Percentiles rank a stretch among this genome's conserved stretches.
These are phyloP conservation scores for Polyplosphaeria fusca DNA, from an alignment of 495 filamentous ascomycete species.

Conservation along the genomic window DNA sequence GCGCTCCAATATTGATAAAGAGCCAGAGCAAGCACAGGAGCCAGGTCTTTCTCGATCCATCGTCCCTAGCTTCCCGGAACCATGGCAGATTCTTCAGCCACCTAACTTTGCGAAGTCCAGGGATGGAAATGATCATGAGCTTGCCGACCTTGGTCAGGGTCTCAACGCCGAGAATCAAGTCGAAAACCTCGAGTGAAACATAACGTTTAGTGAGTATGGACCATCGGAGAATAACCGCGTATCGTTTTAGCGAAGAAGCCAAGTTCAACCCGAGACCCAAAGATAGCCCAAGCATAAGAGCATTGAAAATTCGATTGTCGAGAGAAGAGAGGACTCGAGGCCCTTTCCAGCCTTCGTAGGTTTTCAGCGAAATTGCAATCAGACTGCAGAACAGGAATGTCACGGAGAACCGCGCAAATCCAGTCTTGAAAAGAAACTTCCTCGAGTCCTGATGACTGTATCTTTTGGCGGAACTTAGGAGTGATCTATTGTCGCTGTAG, in stretches of 20 bases:
- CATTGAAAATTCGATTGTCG: constrained; percentile 23
- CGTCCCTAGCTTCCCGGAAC: constrained; percentile 26
- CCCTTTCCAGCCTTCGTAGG: constrained; percentile 22
- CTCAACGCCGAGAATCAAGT: constrained; percentile 24
- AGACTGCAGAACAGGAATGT: constrained; percentile 23
- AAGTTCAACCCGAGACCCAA: constrained; percentile 32
- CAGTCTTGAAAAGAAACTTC: constrained; percentile 20
- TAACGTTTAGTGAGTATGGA: constrained; percentile 24
- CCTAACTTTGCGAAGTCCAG: neutral
- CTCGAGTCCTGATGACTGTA: constrained; percentile 26
- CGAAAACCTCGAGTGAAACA: constrained; percentile 27
- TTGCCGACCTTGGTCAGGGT: constrained; percentile 31
- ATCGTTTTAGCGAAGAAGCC: constrained; percentile 31
- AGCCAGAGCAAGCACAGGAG: constrained; percentile 27
- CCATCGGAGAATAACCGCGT: constrained; percentile 32
- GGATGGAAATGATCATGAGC: constrained; percentile 24
- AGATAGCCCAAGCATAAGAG: constrained; percentile 28
- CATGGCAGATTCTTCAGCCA: constrained; percentile 13
- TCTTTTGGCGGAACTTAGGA: constrained; percentile 13
- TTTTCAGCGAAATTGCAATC: constrained; percentile 16
- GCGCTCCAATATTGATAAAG: constrained; percentile 29
- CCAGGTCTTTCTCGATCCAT: constrained; percentile 21
- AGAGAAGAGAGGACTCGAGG: constrained; percentile 7
- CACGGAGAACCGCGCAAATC: constrained; percentile 8
- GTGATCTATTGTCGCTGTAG: constrained; percentile 17